Evolutionary conservation across 129 eudicot genomes (phyloP).

Genomic region (Flaveria ramosissima): DNA sequence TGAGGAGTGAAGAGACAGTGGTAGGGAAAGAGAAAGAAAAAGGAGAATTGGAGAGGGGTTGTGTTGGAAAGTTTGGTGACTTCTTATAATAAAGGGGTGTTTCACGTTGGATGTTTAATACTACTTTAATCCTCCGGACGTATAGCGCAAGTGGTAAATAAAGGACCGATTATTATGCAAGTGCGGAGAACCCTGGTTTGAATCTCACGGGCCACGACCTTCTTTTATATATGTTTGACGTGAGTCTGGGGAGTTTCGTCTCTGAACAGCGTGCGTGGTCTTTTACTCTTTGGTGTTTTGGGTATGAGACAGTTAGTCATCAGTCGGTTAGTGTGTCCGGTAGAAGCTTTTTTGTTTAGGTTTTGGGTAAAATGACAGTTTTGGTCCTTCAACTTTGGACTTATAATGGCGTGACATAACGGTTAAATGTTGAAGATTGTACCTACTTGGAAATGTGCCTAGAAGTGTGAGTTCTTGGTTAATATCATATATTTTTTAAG

Average conservation of each 20-base stretch:
- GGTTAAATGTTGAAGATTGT: background rate
- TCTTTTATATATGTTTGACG: too few relatives aligned
- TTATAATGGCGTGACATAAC: background rate
- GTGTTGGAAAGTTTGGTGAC: constrained; percentile 33
- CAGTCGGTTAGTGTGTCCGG: too few relatives aligned
- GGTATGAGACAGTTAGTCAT: too few relatives aligned
- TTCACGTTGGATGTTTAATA: constrained; percentile 43
- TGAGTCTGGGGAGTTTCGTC: too few relatives aligned
- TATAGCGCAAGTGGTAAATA: too few relatives aligned
- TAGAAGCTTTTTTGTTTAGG: too few relatives aligned
- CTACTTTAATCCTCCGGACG: too few relatives aligned
- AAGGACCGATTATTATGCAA: too few relatives aligned
- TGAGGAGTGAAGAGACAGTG: constrained; percentile 36
- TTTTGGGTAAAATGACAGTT: background rate
- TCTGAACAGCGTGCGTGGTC: too few relatives aligned
- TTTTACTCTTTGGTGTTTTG: too few relatives aligned
- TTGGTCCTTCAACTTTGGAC: constrained; percentile 23
- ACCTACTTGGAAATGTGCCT: background rate
- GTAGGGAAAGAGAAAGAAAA: constrained; percentile 27
- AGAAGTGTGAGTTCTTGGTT: background rate
- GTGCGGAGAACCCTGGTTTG: too few relatives aligned
- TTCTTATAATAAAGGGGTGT: constrained; percentile 37
- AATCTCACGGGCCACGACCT: too few relatives aligned
- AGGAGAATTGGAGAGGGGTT: constrained; percentile 21
- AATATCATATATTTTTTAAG: background rate